phyloP scores from a whole-genome alignment of 331 rosid genomes.

The Erythrophleum ivorense region DNA sequence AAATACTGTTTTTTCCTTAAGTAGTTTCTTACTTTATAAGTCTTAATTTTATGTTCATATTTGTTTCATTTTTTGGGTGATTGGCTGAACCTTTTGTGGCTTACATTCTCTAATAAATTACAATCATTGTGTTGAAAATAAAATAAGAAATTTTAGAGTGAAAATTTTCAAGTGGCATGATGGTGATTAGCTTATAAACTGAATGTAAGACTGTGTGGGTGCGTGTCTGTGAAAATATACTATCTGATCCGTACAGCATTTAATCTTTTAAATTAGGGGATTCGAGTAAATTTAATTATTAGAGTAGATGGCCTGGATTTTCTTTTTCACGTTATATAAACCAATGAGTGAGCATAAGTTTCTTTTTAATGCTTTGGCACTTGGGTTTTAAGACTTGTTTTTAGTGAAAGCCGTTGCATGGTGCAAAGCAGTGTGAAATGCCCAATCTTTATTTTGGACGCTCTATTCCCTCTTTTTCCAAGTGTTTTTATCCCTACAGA shows the following conservation, averaged over 20 bases:
- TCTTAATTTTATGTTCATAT: neutral
- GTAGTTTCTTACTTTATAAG: neutral
- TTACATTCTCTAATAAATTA: neutral
- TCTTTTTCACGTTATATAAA: neutral
- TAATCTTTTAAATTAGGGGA: neutral
- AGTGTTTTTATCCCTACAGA: neutral
- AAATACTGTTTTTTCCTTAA: neutral
- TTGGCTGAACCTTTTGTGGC: neutral
- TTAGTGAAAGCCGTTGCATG: neutral
- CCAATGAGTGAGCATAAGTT: neutral
- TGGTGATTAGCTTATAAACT: neutral
- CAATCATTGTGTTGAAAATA: neutral
- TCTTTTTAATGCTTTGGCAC: conserved; percentile 27
- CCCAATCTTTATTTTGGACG: neutral
- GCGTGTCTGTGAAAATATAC: neutral
- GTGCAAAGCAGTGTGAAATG: neutral
- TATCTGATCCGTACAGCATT: neutral
- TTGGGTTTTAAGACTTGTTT: neutral
- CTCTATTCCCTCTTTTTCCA: neutral
- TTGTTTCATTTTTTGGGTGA: neutral
- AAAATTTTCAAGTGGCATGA: neutral
- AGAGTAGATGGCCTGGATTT: neutral
- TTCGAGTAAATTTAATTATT: conserved; percentile 7
- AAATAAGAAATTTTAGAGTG: neutral
- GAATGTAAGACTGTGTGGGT: neutral